Evolutionary conservation across 192 early-diverging fungal genomes (phyloP), one percentile per base, ranked within the genome.

Genomic region (Haplosporangium gracile): DNA sequence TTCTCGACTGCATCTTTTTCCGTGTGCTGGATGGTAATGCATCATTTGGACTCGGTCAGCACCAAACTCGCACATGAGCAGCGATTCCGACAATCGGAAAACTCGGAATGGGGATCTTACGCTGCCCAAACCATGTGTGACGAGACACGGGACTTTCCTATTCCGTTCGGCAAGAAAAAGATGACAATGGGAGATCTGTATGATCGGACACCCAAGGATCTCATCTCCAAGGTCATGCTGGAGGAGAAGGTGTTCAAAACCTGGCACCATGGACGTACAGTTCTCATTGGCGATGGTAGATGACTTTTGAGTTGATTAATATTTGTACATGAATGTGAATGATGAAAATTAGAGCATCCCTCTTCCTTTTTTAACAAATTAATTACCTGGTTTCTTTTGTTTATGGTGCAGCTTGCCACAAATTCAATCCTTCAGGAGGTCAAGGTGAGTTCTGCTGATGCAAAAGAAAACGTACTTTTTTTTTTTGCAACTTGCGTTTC

Each of bases 221-320:
- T 47, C 10, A 73, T 73, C n/a, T 73, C 72, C 5, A 73, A 73
- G n/a, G 72, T 73, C 42, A 73, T 73, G 72, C 43, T 73, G 8
- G 72, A 73, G 16, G 72, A 73, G 45, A 73, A 73, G 43, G 45
- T 73, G 1, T 73, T 73, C 72, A 49, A 45, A 18, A 73, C 72
- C 3, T 73, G 72, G 72, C 29, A 73, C 20, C 22, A 73, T 18
- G 34, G 39, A 24, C 39, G 72, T 22, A 73, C 72, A n/a, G 39
- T 42, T 24, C 72, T 73, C 24, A 42, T 73, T 26, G 72, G 72
- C 5, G 72, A 73, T 43, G 72, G 72, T 73, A 73, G 39, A 45
- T 26, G 32, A 0, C 10, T 32, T 32, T 29, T n/a, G 26, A 13
- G 26, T 16, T 68, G 63, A 13, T 68, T 8, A 11, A 13, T 45